phyloP scores from a whole-genome alignment of 352 stramenopile species.

The Globisporangium emineosum region DNA sequence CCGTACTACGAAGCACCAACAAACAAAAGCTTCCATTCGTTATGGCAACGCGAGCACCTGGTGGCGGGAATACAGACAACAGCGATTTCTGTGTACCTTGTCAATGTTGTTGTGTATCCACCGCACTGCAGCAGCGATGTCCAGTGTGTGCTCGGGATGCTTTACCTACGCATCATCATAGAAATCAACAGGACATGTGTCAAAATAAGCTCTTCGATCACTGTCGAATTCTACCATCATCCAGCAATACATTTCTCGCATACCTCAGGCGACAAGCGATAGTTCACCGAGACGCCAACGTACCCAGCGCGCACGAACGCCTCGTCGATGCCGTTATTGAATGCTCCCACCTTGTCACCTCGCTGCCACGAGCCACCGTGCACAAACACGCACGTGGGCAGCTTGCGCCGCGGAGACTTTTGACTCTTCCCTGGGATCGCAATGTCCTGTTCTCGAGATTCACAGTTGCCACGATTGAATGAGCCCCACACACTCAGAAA shows the following conservation, averaged over 20 bases:
- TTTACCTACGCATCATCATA: constrained; percentile 22
- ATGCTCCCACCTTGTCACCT: constrained; percentile 64
- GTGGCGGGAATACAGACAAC: not conserved
- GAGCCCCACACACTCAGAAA: not conserved
- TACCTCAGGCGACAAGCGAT: constrained; percentile 76
- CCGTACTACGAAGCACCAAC: constrained; percentile 43
- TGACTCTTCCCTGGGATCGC: constrained; percentile 33
- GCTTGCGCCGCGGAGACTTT: constrained; percentile 24
- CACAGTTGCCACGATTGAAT: not conserved
- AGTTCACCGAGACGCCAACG: constrained; percentile 75
- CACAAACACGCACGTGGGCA: constrained; percentile 76
- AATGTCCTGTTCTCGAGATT: constrained; percentile 39
- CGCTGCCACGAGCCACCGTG: constrained; percentile 84
- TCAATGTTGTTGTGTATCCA: constrained; percentile 69
- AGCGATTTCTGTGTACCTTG: constrained; percentile 37
- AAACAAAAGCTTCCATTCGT: not conserved
- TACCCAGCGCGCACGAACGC: constrained; percentile 51
- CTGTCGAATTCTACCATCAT: not conserved
- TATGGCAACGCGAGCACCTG: not conserved
- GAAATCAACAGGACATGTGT: not conserved
- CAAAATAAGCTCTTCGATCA: not conserved
- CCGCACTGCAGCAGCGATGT: constrained; percentile 54
- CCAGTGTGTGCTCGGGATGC: constrained; percentile 65
- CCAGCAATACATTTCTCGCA: not conserved
- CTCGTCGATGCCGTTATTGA: constrained; percentile 64